Conservation (phyloP, 805 yeast species). For the Sugiyamaella marilandica region DNA sequence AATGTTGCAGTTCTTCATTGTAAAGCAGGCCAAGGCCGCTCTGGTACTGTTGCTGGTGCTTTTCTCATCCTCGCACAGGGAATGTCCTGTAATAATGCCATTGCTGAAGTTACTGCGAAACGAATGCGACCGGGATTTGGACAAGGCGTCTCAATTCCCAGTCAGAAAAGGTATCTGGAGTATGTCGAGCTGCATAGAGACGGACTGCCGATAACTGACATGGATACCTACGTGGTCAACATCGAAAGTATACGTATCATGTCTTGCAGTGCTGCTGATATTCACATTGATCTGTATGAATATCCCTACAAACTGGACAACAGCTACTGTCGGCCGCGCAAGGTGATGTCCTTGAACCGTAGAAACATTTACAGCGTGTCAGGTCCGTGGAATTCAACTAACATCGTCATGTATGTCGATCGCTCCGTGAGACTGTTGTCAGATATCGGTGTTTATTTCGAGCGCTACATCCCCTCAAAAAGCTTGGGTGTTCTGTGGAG, state of each 20-base stretch:
- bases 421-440: constrained; percentile 14
- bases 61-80: constrained; percentile 52
- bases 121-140: constrained; percentile 57
- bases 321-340: background rate
- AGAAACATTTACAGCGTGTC: background rate
- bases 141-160: constrained; percentile 62
- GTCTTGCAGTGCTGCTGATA: background rate
- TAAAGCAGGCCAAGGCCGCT: constrained; percentile 86
- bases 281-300: background rate
- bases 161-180: constrained; percentile 62
- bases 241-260: background rate
- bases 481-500: background rate
- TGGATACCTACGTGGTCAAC: background rate
- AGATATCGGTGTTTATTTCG: constrained; percentile 17
- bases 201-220: background rate
- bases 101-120: constrained; percentile 46
- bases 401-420: background rate
- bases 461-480: background rate
- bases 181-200: constrained; percentile 44
- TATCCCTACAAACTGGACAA: background rate
- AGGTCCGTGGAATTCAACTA: background rate
- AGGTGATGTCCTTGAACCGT: background rate
- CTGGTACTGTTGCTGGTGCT: constrained; percentile 72
- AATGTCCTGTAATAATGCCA: constrained; percentile 43
- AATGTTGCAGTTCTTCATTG: constrained; percentile 76